Evolutionary conservation across 306 rosid species (phyloP).

Genomic region (Quercus agrifolia): DNA sequence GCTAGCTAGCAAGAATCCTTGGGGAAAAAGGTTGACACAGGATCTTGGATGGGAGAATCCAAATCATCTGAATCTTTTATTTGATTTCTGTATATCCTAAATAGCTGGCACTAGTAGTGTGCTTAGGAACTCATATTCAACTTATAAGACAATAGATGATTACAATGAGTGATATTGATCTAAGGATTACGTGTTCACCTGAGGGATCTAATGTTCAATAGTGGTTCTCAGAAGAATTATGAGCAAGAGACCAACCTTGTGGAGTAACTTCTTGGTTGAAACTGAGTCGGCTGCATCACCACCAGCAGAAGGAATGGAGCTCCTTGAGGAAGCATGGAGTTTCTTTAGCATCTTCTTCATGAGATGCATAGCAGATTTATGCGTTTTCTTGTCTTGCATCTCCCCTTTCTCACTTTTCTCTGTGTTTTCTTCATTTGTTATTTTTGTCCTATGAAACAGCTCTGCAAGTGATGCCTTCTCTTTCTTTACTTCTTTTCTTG

Average conservation of each 20-base stretch:
- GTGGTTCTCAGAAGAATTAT: constrained; percentile 24
- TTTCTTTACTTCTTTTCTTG: constrained; percentile 44
- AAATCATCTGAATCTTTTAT: constrained; percentile 1
- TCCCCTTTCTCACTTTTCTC: constrained; percentile 37
- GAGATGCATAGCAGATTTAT: constrained; percentile 47
- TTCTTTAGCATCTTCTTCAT: constrained; percentile 63
- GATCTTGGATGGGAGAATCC: background rate
- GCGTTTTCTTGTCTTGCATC: constrained; percentile 35
- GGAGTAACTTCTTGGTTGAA: constrained; percentile 57
- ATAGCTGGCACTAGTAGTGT: constrained; percentile 8
- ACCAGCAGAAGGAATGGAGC: constrained; percentile 20
- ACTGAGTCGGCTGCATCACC: constrained; percentile 33
- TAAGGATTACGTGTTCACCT: constrained; percentile 8
- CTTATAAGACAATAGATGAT: background rate
- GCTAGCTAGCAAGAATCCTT: background rate
- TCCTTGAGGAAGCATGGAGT: constrained; percentile 43
- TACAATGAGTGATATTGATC: constrained; percentile 13
- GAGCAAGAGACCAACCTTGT: constrained; percentile 54
- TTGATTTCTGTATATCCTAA: constrained; percentile 9
- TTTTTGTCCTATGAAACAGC: constrained; percentile 60
- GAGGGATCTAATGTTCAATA: constrained; percentile 11
- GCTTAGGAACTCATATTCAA: background rate
- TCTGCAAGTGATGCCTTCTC: constrained; percentile 61
- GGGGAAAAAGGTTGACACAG: constrained; percentile 10
- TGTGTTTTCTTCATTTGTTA: constrained; percentile 26